phyloP scores from a whole-genome alignment of 768 basidiomycete species.

The Kwoniella europaea region DNA sequence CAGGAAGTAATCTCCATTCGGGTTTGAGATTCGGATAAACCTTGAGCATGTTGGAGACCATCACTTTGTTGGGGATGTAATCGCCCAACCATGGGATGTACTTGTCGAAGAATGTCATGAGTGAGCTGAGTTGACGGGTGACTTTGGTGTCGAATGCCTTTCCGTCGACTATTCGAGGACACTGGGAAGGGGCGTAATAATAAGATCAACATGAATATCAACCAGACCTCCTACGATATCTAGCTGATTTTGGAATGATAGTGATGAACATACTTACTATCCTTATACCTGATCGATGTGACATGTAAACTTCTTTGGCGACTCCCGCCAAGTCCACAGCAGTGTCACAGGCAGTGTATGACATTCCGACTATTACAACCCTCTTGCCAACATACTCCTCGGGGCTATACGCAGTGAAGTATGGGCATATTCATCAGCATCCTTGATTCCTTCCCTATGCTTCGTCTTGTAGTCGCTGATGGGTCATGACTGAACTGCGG shows the following conservation, averaged over 20 bases:
- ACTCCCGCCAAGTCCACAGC: slow-evolving; percentile 12
- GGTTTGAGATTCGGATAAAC: slow-evolving; percentile 2
- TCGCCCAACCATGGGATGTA: not conserved
- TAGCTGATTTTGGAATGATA: not conserved
- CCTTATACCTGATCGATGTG: slow-evolving; percentile 21
- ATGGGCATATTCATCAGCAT: too few species aligned
- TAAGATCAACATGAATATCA: too few species aligned
- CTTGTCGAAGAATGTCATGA: slow-evolving; percentile 2
- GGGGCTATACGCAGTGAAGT: slow-evolving; percentile 8
- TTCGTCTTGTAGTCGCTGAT: too few species aligned
- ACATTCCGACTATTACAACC: slow-evolving; percentile 25
- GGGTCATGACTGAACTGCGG: too few species aligned
- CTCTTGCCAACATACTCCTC: slow-evolving; percentile 19
- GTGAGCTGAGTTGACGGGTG: not conserved
- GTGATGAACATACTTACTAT: slow-evolving; percentile 11
- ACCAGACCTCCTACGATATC: too few species aligned
- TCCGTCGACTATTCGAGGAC: not conserved
- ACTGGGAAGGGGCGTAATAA: not conserved
- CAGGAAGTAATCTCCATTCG: slow-evolving; percentile 26
- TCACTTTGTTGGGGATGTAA: not conserved
- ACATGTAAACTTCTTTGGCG: slow-evolving; percentile 24
- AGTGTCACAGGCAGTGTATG: slow-evolving; percentile 24
- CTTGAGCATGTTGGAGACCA: slow-evolving; percentile 3
- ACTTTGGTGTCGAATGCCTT: slow-evolving; percentile 11
- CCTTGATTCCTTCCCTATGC: too few species aligned